A percentile compares a stretch with the other conserved stretches of the same genome.
phyloP scores from a whole-genome alignment of 495 filamentous ascomycete species.

The Tuber microsphaerosporum region DNA sequence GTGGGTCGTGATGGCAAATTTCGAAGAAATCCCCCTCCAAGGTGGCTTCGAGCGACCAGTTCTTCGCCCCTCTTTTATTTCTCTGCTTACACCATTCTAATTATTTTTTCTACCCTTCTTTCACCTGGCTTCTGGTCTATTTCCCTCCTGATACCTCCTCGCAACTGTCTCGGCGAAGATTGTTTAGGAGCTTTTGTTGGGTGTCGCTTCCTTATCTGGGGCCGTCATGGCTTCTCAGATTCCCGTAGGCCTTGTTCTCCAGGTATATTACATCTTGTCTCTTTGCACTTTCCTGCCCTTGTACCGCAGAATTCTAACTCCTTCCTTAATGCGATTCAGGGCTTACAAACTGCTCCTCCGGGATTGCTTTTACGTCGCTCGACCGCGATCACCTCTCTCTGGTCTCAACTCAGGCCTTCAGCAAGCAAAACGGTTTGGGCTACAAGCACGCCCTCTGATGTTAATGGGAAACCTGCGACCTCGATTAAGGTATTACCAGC shows the following conservation, averaged over 20 bases:
- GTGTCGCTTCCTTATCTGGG: slow-evolving; percentile 18
- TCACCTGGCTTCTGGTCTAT: neutral
- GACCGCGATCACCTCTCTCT: slow-evolving; percentile 17
- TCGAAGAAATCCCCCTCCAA: neutral
- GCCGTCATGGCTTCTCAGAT: slow-evolving; percentile 35
- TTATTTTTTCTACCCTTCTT: neutral
- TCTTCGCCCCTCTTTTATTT: neutral
- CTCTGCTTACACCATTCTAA: neutral
- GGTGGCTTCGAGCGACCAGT: neutral
- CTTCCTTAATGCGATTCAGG: slow-evolving; percentile 2
- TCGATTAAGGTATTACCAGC: neutral
- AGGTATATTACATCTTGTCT: slow-evolving; percentile 20
- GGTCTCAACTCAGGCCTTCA: slow-evolving; percentile 14
- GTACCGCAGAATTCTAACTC: neutral
- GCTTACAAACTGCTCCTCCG: slow-evolving; percentile 24
- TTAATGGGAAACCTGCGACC: neutral
- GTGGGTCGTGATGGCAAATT: neutral
- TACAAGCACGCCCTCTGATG: neutral
- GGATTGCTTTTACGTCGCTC: slow-evolving; percentile 26
- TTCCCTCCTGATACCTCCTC: neutral
- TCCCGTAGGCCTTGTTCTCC: slow-evolving; percentile 28
- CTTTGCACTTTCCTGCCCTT: neutral
- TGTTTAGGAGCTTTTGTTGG: neutral
- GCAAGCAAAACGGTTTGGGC: slow-evolving; percentile 4
- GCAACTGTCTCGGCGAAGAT: neutral